phyloP scores from a whole-genome alignment of 2,329 filamentous ascomycete genomes.

The Ophiostoma fasciatum region DNA sequence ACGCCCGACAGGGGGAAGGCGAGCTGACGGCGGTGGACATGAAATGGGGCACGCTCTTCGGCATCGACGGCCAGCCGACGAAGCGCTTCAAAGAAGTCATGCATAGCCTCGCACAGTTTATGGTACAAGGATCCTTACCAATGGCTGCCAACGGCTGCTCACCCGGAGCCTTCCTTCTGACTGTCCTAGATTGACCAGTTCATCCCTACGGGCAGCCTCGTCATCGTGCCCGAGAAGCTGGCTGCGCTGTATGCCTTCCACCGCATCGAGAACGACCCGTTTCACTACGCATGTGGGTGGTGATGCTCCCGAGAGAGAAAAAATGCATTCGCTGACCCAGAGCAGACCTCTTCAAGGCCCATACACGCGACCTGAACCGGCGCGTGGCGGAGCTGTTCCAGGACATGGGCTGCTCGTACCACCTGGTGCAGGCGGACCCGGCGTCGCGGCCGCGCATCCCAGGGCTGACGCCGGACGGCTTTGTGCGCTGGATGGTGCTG shows the following conservation, averaged over 20 bases:
- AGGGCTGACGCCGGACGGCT: conserved; percentile 51
- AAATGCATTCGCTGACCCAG: not conserved
- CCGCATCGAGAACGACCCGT: conserved; percentile 46
- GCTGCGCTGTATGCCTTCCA: conserved; percentile 57
- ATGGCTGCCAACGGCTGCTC: no score
- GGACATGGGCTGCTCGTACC: conserved; percentile 42
- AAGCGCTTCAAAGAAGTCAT: conserved; percentile 55
- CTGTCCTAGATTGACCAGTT: conserved; percentile 60
- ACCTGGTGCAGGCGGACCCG: conserved; percentile 42
- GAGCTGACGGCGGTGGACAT: conserved; percentile 9
- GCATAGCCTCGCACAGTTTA: conserved; percentile 55
- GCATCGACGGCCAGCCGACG: conserved; percentile 51
- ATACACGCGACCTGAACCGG: no score
- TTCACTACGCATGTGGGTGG: conserved; percentile 39
- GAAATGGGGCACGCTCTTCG: conserved; percentile 60
- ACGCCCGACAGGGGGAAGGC: no score
- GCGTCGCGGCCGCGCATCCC: conserved; percentile 43
- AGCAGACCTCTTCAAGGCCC: no score
- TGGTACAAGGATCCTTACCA: no score
- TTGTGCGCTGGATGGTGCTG: conserved; percentile 55
- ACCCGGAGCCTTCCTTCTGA: no score
- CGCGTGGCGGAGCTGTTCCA: conserved; percentile 36
- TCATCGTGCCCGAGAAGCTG: conserved; percentile 65
- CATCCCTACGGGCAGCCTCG: conserved; percentile 49
- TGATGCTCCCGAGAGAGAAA: no score